Base-by-base conservation (phyloP, 495 filamentous ascomycete species). In the Penicillium bialowiezense region DNA sequence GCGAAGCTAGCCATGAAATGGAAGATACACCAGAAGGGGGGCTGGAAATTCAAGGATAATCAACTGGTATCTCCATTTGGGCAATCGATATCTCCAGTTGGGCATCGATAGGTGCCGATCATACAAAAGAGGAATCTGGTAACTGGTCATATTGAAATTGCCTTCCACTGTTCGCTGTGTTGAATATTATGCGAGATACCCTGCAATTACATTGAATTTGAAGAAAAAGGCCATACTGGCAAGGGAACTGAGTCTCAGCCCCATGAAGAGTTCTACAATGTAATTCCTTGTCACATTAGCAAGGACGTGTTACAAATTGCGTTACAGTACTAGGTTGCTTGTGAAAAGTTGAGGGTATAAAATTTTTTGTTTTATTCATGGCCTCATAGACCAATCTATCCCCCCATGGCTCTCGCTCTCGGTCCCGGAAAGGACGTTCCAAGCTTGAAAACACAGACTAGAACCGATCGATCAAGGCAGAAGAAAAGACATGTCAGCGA, bases 1-100 rank as follows among this genome's bases (percentile, higher is more conserved):
- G 74, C 78, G 26, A 84, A 80, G 59, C 76, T 91, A 7, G 69
- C 57, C 20, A 73, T 85, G 46, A 78, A 77, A 49, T 91, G 89
- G 87, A 78, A 76, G 50, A 57, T 54, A 10, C 68, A 91, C 72
- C 72, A 77, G 67, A 63, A 56, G 28, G 65, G 78, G 37, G 89
- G 89, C 1, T 95, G 89, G 87, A 63, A 14, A 12, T 50, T 87
- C 7, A 59, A 70, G 35, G 71, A 77, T n/a, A 78, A 72, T 12
- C 58, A 65, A 40, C 63, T 89, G 42, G 55, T 78, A 8, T 56
- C 76, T 15, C 83, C 84, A 12, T 43, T 49, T 19, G 65, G 55
- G n/a, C 58, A 65, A 40, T 62, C 89, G 42, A 55, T 78, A 8
- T 56, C 76, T 15, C 83, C 84, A 12, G 42, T 49, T 19, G 65